Evolutionary conservation across 2,329 filamentous ascomycete genomes (phyloP), one percentile per base, ranked within the genome.

Genomic region (Verticillium nubilum): DNA sequence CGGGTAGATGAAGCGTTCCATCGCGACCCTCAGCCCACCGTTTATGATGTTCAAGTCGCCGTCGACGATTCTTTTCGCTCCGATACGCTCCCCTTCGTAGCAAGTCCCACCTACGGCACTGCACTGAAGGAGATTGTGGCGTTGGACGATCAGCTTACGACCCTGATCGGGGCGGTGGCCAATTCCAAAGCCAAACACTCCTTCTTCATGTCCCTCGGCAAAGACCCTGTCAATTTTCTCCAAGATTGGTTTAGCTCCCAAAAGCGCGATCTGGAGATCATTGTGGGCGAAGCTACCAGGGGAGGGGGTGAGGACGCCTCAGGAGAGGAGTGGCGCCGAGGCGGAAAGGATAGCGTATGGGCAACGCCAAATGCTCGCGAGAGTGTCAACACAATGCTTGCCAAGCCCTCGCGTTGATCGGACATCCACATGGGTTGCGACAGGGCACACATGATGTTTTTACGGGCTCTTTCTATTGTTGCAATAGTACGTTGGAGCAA

Each of bases 171-270:
- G 72, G 91, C 91, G 1, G 84, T 97, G 52, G 83, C 87, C 28
- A 87, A 92, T 65, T 91, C 90, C 27, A 96, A 96, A 71, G 91
- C 92, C 26, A 96, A 96, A 72, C 91, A 97, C 72, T 85, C 88
- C 17, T 99, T 99, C 78, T 89, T 95, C 73, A 86, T 85, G 6
- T 86, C 86, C 5, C 80, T 98, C 64, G 85, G 87, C 61, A 85
- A 89, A 64, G 92, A 97, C 66, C 95, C 95, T 0, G 88, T 90
- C 17, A 86, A 83, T 13, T 98, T 98, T 68, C 82, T 97, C 61
- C 87, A 85, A 64, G 86, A 90, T 69, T 99, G 95, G 95, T 81
- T 96, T 57, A 92, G 88, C 68, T 94, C 89, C 17, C 95, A 99
- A 78, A 92, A 92, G 76, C 83, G 93, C 55, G 94, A 98, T 72